Evolutionary conservation across 176 grass and related monocot genomes (phyloP).

Genomic region (Triticum monococcum): DNA sequence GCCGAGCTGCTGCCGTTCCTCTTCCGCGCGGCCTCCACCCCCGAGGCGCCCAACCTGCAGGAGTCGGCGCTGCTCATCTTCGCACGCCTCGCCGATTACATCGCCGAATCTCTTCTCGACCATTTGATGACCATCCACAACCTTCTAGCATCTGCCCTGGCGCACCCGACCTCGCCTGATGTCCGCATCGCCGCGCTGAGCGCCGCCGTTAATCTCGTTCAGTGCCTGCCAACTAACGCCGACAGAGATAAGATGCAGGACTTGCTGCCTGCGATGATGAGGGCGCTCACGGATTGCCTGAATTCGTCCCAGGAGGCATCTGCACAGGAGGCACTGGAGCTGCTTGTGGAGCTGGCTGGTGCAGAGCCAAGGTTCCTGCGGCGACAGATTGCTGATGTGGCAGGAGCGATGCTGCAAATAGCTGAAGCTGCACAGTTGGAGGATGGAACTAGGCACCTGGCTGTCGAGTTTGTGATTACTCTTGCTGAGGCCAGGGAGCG

Average conservation of each 20-base stretch:
- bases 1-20: slow-evolving; percentile 85
- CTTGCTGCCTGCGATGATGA: slow-evolving; percentile 90
- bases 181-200: slow-evolving; percentile 80
- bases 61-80: slow-evolving; percentile 88
- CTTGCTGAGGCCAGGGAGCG: slow-evolving; percentile 92
- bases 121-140: slow-evolving; percentile 84
- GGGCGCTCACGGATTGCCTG: slow-evolving; percentile 77
- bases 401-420: slow-evolving; percentile 89
- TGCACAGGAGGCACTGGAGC: slow-evolving; percentile 89
- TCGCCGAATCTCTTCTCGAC: slow-evolving; percentile 65
- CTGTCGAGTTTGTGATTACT: slow-evolving; percentile 90
- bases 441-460: slow-evolving; percentile 86
- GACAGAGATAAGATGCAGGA: slow-evolving; percentile 87
- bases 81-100: slow-evolving; percentile 65
- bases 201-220: slow-evolving; percentile 83
- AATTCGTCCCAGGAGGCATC: slow-evolving; percentile 88
- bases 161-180: slow-evolving; percentile 71
- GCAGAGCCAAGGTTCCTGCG: slow-evolving; percentile 89
- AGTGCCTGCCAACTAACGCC: slow-evolving; percentile 66
- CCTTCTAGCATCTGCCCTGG: slow-evolving; percentile 65
- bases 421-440: slow-evolving; percentile 72
- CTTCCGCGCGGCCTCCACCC: slow-evolving; percentile 60
- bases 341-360: slow-evolving; percentile 87
- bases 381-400: slow-evolving; percentile 78
- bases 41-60: slow-evolving; percentile 64